Evolutionary conservation across 192 early-diverging fungal genomes (phyloP), one percentile per base, ranked within the genome.

Genomic region (Podila clonocystis): DNA sequence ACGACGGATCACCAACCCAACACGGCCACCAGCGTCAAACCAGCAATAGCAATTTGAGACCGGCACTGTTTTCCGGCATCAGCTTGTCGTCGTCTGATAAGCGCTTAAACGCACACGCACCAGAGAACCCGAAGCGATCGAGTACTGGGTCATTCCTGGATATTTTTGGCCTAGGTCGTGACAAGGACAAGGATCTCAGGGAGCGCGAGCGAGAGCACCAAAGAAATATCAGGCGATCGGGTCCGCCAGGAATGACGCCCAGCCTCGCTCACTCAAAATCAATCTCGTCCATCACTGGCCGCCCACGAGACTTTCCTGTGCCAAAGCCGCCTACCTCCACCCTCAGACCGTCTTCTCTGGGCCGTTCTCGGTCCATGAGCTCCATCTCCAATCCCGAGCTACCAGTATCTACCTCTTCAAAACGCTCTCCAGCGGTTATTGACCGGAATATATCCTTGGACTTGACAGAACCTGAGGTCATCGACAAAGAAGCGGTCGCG

Each of bases 71-170:
- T 6, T 77, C 75, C 9, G 75, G 60, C 5, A 71, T 79, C 1
- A 69, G 70, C 4, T 58, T 68, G 9, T 20, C 38, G 22, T 45
- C 63, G 15, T 55, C 70, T 20, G 62, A 58, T 0, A 72, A 38
- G 20, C 20, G 57, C 17, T 34, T 49, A 3, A 50, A 68, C 0
- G 17, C 28, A 9, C 29, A 68, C 0, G 17, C 28, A 9, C 29
- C 30, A 3, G 77, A 80, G 2, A 72, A 68, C n/a, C 55, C 62
- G 30, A 80, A 80, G 45, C 24, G 77, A 17, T 68, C 77, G 6
- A 80, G 77, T 34, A 73, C 77, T 13, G 77, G 77, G 22, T 80
- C 77, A 4, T 80, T 80, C 33, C 48, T 80, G 48, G 77, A 80
- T 22, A 80, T 80, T 20, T 68, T 80, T 55, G 77, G 77, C 0